Conservation (phyloP, 2,329 filamentous ascomycete species). For the Seiridium unicorne region DNA sequence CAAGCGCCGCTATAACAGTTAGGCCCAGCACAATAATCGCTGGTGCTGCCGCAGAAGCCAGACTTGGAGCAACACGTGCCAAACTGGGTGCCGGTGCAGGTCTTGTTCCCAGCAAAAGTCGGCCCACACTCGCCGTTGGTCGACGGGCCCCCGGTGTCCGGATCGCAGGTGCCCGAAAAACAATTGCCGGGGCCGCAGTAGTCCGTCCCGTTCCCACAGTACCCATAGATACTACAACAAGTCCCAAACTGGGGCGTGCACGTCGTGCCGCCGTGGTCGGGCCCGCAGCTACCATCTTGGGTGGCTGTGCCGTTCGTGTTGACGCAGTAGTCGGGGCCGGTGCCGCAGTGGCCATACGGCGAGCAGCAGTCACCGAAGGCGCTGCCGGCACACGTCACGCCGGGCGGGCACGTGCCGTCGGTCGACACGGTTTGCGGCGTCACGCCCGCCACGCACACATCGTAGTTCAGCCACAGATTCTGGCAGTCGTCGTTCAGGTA, state of each 20-base stretch:
- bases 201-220: neutral
- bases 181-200: neutral
- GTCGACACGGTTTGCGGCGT: neutral
- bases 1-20: conserved; percentile 23
- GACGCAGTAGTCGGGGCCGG: conserved; percentile 19
- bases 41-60: conserved; percentile 22
- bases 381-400: neutral
- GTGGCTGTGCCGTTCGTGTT: conserved; percentile 8
- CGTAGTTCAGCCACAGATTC: neutral
- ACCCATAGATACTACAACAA: conserved; percentile 1
- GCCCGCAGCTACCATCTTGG: conserved; percentile 18
- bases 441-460: conserved; percentile 2
- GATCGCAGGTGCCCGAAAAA: conserved; percentile 16
- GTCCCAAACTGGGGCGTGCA: conserved; percentile 1
- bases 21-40: conserved; percentile 18
- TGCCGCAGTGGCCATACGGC: conserved; percentile 11
- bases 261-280: neutral
- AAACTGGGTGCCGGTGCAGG: conserved; percentile 25
- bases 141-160: conserved; percentile 19
- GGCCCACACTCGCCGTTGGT: conserved; percentile 23
- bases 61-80: conserved; percentile 20
- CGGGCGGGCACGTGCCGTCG: neutral
- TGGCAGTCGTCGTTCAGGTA: conserved; percentile 3
- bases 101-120: conserved; percentile 24
- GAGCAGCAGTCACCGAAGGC: neutral